Base-by-base conservation (phyloP, 2,329 filamentous ascomycete genomes). In the Leptographium lundbergii region DNA sequence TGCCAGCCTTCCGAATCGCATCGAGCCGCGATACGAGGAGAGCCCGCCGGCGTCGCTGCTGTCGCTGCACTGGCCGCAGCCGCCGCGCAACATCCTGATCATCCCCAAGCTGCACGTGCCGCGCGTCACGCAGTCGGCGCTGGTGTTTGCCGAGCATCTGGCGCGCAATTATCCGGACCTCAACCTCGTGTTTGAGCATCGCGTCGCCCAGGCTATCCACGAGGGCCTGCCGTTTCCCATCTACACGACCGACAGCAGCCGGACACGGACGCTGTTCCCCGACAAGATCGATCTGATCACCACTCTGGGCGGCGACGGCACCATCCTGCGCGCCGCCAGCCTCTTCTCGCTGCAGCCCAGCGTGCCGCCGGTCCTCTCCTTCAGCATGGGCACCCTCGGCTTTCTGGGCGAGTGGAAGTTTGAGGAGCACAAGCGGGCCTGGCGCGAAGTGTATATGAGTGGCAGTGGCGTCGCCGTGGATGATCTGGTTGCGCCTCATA, bases 371-470 rank as follows among this genome's bases (percentile, higher is more conserved):
- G 88, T 99, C 39, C 77, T 99, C 9, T 91, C 89, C 1, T 99
- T 99, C 69, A 95, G 91, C 69, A 96, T 99, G 89, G 94, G 94
- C 6, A 95, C 92, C 0, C 76, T 99, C 0, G 94, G 94, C 0
- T 99, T 99, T 65, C 75, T 99, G 9, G 91, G 92, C 19, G 92
- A 97, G 72, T 99, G 92, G 91, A 95, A 94, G 67, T 97, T 97
- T 69, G 78, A 79, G 7, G 91, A 97, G 67, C 89, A 95, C 74
- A 96, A 96, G 73, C 81, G 89, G 55, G 94, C 94, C 0, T 96
- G 95, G 75, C 79, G 90, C 55, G 89, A 96, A 69, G 89, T 94
- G 57, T 96, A 95, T 74, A 95, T 96, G 88, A 82, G 80, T 66
- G 81, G 81, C 2, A 81, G 79, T 63, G 73, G 75, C 52, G 79